Evolutionary conservation across 2,329 filamentous ascomycete genomes (phyloP).

Genomic region (Amesomyces nigricolor): DNA sequence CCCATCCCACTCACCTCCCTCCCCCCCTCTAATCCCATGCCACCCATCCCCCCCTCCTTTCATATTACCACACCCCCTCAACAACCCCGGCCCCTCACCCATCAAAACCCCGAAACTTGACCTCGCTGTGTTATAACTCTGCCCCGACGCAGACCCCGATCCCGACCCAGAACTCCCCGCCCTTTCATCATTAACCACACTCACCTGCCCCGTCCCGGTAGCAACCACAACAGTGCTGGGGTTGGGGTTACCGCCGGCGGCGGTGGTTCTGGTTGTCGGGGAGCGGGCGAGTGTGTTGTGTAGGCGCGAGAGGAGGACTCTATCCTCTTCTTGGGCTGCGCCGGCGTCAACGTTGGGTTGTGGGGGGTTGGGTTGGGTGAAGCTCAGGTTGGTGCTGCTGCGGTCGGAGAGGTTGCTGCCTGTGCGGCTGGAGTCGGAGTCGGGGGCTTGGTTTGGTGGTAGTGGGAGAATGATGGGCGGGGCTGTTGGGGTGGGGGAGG

Average conservation of each 20-base stretch:
- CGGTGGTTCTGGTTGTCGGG: neutral
- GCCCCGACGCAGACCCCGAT: constrained; percentile 21
- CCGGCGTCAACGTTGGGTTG: too few species aligned
- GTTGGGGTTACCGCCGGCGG: neutral
- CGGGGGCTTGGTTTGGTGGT: too few species aligned
- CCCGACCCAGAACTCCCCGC: neutral
- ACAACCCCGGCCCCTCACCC: constrained; percentile 46
- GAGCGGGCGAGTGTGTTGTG: constrained; percentile 2
- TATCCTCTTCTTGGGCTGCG: neutral
- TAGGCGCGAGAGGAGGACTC: constrained; percentile 7
- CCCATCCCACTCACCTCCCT: constrained; percentile 28
- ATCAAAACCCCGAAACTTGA: constrained; percentile 50
- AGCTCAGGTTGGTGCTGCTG: constrained; percentile 36
- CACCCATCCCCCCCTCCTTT: neutral
- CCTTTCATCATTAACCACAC: neutral
- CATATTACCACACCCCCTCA: constrained; percentile 36
- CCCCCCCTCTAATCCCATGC: neutral
- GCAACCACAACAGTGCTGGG: too few species aligned
- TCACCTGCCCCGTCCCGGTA: too few species aligned
- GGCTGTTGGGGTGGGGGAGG: neutral
- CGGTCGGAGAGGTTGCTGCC: constrained; percentile 53
- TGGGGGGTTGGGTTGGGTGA: constrained; percentile 2
- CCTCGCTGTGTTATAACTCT: constrained; percentile 41
- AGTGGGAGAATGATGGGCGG: neutral
- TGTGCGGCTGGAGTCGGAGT: constrained; percentile 35